Conservation (phyloP, 1,284 basidiomycete species). For the Ceratobasidium sp. region DNA sequence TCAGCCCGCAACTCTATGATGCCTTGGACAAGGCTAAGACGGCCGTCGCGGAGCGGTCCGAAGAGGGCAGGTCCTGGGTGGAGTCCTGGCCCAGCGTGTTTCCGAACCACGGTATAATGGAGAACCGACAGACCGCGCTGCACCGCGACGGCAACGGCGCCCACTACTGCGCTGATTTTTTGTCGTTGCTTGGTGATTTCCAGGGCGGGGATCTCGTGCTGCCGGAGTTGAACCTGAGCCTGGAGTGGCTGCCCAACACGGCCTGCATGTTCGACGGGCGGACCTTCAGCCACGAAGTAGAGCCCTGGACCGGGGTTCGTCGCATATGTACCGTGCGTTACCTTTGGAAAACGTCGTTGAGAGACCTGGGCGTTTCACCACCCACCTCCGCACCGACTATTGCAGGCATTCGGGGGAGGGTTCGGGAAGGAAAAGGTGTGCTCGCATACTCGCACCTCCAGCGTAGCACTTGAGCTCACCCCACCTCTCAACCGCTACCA, state of each 20-base stretch:
- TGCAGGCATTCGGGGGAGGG: background rate
- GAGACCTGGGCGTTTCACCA: background rate
- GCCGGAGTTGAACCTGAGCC: background rate
- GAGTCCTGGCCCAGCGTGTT: background rate
- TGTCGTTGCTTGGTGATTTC: background rate
- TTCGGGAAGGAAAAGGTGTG: background rate
- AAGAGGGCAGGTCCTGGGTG: background rate
- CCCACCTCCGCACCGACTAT: background rate
- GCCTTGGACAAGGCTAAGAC: background rate
- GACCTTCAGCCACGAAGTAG: background rate
- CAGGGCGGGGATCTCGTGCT: background rate
- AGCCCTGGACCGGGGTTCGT: background rate
- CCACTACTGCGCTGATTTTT: background rate
- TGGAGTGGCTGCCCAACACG: constrained; percentile 1
- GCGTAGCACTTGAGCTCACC: too few relatives aligned
- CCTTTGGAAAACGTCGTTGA: constrained; percentile 6
- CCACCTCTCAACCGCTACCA: too few relatives aligned
- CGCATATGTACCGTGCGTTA: constrained; percentile 3
- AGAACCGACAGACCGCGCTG: background rate
- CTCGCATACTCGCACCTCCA: too few relatives aligned
- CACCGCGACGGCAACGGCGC: background rate
- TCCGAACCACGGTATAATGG: background rate
- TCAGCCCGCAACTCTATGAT: background rate
- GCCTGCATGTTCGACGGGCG: constrained; percentile 14
- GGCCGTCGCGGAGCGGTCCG: background rate